Conservation (phyloP, 768 basidiomycete species). For the Gelatoporia subvermispora region DNA sequence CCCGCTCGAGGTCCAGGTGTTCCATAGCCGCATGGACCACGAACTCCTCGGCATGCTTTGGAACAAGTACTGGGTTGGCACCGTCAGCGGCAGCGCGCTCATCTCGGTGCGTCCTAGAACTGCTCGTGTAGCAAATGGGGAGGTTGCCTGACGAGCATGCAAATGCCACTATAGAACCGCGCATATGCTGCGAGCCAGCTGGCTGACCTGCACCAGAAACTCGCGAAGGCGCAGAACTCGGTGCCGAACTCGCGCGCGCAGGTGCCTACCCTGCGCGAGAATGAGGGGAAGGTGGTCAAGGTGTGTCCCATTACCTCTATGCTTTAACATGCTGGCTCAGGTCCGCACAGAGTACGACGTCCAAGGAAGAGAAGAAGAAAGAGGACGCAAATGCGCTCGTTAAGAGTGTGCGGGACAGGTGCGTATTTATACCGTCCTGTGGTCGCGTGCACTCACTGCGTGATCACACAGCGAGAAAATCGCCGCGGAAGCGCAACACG, state of each 20-base stretch:
- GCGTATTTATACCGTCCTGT: slow-evolving; percentile 12
- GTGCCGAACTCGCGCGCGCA: slow-evolving; percentile 57
- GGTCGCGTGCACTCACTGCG: neutral
- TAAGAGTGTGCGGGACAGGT: slow-evolving; percentile 93
- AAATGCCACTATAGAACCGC: slow-evolving; percentile 75
- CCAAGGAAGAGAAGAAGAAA: slow-evolving; percentile 70
- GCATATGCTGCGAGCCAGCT: slow-evolving; percentile 92
- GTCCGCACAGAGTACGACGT: neutral
- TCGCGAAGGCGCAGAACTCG: slow-evolving; percentile 61
- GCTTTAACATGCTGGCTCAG: too few species aligned
- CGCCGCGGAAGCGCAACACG: slow-evolving; percentile 88
- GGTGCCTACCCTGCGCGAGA: slow-evolving; percentile 46
- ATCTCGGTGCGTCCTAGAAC: slow-evolving; percentile 62
- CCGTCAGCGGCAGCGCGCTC: slow-evolving; percentile 86
- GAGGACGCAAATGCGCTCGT: slow-evolving; percentile 76
- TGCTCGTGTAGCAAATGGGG: neutral
- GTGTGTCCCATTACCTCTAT: slow-evolving; percentile 23
- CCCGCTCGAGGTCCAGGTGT: slow-evolving; percentile 88
- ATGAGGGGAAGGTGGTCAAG: slow-evolving; percentile 46
- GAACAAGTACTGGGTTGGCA: slow-evolving; percentile 99
- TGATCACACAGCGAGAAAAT: slow-evolving; percentile 68
- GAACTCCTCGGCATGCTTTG: slow-evolving; percentile 86
- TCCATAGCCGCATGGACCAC: slow-evolving; percentile 87
- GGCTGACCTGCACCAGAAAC: slow-evolving; percentile 84
- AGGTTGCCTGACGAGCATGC: neutral